Evolutionary conservation across 2,329 filamentous ascomycete species (phyloP).

Genomic region (Colletotrichum limetticola): DNA sequence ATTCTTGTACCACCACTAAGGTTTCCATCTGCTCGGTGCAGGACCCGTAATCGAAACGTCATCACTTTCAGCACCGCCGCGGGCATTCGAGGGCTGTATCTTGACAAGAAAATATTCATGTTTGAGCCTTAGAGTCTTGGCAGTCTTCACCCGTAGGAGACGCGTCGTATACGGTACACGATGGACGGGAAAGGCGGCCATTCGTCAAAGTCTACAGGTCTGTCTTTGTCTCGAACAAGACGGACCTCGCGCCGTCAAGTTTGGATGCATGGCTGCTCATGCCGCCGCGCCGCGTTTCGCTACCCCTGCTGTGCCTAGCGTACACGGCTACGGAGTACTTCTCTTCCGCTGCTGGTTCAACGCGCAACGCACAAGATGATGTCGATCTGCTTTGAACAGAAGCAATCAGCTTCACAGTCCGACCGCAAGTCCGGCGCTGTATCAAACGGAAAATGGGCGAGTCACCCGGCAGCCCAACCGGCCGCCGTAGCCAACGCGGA

Average conservation of each 20-base stretch:
- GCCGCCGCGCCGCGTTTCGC: slow-evolving; percentile 11
- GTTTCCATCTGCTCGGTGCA: slow-evolving; percentile 1
- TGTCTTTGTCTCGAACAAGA: slow-evolving; percentile 18
- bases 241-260: slow-evolving; percentile 6
- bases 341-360: neutral
- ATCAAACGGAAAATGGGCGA: neutral
- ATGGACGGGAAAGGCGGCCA: neutral
- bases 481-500: neutral
- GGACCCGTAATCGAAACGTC: slow-evolving; percentile 20
- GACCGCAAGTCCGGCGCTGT: neutral
- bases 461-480: neutral
- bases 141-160: neutral
- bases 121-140: neutral
- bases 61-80: slow-evolving; percentile 5
- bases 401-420: neutral
- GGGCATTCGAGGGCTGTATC: neutral
- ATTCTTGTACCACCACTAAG: neutral
- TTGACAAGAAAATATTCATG: neutral
- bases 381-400: slow-evolving; percentile 24
- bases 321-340: neutral
- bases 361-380: neutral
- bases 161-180: neutral
- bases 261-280: slow-evolving; percentile 4
- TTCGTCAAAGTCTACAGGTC: neutral
- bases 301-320: neutral